Evolutionary conservation across 106 monocot genomes (phyloP).

Genomic region (Dioscorea zingiberensis): DNA sequence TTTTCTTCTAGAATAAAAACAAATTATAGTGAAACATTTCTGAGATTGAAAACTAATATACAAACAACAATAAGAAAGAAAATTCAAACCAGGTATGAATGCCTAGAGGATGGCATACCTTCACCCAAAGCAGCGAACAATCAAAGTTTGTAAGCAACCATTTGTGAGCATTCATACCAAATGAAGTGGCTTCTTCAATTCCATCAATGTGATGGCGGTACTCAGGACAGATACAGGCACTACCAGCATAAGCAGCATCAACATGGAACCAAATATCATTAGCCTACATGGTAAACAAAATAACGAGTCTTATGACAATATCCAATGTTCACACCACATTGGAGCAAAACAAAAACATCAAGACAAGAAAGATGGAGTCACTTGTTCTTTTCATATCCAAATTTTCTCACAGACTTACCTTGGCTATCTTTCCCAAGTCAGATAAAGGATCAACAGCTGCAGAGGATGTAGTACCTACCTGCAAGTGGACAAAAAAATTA

Average conservation of each 20-base stretch:
- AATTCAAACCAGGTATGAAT: no score
- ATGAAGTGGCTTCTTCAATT: slow-evolving; percentile 82
- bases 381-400: neutral
- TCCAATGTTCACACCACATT: no score
- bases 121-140: slow-evolving; percentile 90
- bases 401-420: slow-evolving; percentile 27
- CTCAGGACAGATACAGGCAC: slow-evolving; percentile 93
- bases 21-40: no score
- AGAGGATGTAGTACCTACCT: slow-evolving; percentile 93
- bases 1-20: no score
- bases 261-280: slow-evolving; percentile 69
- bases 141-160: slow-evolving; percentile 96
- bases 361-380: no score
- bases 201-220: slow-evolving; percentile 70
- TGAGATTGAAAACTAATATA: no score
- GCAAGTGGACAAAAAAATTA: slow-evolving; percentile 5
- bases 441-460: slow-evolving; percentile 74
- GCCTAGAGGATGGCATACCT: slow-evolving; percentile 38
- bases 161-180: slow-evolving; percentile 92
- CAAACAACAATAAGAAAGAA: no score
- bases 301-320: neutral
- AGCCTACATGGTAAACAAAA: slow-evolving; percentile 23
- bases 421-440: slow-evolving; percentile 54
- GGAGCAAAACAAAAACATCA: no score
- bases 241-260: slow-evolving; percentile 97